Base-by-base conservation (phyloP, 1,139 yeast species). In the Scheffersomyces titani region DNA sequence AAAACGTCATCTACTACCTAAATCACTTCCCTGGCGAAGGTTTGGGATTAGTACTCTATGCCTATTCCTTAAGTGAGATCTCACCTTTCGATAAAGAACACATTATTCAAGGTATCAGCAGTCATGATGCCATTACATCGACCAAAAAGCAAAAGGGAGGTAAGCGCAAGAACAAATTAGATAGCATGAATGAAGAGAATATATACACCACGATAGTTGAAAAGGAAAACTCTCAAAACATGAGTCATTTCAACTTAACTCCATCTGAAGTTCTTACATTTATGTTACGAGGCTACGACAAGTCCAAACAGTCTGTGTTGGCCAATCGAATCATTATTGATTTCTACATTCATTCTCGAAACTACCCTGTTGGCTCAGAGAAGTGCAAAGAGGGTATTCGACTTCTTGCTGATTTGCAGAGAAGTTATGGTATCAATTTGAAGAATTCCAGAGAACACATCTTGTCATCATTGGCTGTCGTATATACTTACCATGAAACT, bases 401-500 rank as follows among this genome's bases (percentile, higher is more conserved):
- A 4, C 69, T 84, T 3, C 74, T 89, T 21, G 85, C 88, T 0
- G 80, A 78, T 24, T 64, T 80, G 16, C 80, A 80, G 44, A 71
- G 83, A 53, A 71, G 75, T 16, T 73, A 83, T 2, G 87, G 88
- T 0, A 72, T 80, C 6, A 69, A 73, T 20, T 77, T 90, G 52
- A 67, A 69, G 1, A 75, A 86, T 59, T 78, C 92, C 0, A 84
- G 82, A 61, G 82, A 81, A 55, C 89, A 87, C 55, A 74, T 91
- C 24, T 77, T 89, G 22, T 81, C 92, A 52, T 79, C 85, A 19
- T 77, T 91, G 55, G 98, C 96, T 0, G 83, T 88, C 2, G 83
- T 90, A 0, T 90, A 92, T 66, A 91, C 97, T 0, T 89, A 90
- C 66, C 83, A 87, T 67, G 97, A 93, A 68, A 90, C 97, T 0